A percentile compares a stretch with the other conserved stretches of the same genome.
phyloP scores from a whole-genome alignment of 768 basidiomycete genomes.

The Pseudohyphozyma bogoriensis region DNA sequence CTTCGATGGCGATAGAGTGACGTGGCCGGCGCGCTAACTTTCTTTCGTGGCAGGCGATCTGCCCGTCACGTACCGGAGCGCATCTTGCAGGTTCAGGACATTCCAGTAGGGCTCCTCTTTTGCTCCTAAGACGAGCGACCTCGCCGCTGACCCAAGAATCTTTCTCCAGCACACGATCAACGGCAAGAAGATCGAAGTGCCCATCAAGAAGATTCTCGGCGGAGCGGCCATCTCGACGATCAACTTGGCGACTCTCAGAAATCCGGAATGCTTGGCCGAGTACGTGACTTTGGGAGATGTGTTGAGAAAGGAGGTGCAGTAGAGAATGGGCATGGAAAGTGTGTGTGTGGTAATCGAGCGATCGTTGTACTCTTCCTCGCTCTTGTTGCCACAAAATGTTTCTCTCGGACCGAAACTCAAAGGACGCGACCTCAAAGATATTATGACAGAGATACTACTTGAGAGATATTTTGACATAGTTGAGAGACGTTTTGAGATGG shows the following conservation, averaged over 20 bases:
- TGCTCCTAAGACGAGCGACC: neutral
- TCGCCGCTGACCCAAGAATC: neutral
- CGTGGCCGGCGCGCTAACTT: neutral
- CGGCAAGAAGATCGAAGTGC: conserved; percentile 68
- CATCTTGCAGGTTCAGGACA: conserved; percentile 2
- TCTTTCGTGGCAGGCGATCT: conserved; percentile 44
- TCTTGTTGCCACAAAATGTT: no score
- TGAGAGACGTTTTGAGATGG: no score
- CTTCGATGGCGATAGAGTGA: conserved; percentile 34
- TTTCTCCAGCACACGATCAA: conserved; percentile 59
- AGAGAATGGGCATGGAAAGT: no score
- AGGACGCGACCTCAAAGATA: no score
- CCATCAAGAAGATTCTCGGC: conserved; percentile 56
- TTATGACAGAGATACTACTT: no score
- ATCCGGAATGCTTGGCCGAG: conserved; percentile 59
- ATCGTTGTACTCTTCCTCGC: no score
- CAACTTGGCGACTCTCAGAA: conserved; percentile 61
- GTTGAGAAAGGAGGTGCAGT: conserved; percentile 45
- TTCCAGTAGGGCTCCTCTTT: neutral
- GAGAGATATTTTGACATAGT: no score
- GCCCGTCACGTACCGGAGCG: conserved; percentile 60
- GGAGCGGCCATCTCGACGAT: conserved; percentile 58
- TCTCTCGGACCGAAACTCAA: no score
- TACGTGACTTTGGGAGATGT: conserved; percentile 46
- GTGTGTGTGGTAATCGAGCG: no score